Base-by-base conservation (phyloP, 2,329 filamentous ascomycete genomes). In the Penicillium hesseltinei region DNA sequence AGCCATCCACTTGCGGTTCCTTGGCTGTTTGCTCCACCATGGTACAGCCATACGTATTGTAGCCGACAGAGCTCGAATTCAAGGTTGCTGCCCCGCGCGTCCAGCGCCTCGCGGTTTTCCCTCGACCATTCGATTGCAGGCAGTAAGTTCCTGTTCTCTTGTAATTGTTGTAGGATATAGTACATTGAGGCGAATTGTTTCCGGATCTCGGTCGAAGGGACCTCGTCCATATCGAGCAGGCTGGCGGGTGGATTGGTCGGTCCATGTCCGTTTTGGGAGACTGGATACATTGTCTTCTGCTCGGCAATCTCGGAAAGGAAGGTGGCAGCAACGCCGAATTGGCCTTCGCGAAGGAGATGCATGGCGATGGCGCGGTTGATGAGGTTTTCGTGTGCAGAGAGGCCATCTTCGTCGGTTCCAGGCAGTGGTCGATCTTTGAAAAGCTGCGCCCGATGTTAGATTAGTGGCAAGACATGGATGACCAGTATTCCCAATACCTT, bases 281-380 rank as follows among this genome's bases (percentile, higher is more conserved):
- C 21, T n/a, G 25, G 42, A 21, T 31, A 36, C 2, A 71, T 58
- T 63, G 75, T 64, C 72, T 79, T 77, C 58, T 78, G 76, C 25
- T 78, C 72, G 53, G 79, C 75, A 31, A 83, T 84, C 78, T 97
- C 94, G 15, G 83, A 79, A 48, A 96, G 84, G 66, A 99, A 97
- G 1, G 88, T 91, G 17, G 88, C 86, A 13, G 93, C 93, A 2
- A 96, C 92, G 23, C 82, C 83, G 74, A 99, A 99, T 71, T 96
- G 90, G 48, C 94, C 94, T 77, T 97, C 93, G 40, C 94, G 90
- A 39, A 99, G 83, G 23, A 99, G 83, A 71, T 99, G 94, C 92
- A 97, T 97, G 10, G 90, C 90, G 66, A 99, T 95, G 7, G 94
- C 93, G 56, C 92, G 86, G 76, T 97, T 95, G 71, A 97, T 91